Conservation (phyloP, 768 basidiomycete genomes). For the Termitomyces titanicus region DNA sequence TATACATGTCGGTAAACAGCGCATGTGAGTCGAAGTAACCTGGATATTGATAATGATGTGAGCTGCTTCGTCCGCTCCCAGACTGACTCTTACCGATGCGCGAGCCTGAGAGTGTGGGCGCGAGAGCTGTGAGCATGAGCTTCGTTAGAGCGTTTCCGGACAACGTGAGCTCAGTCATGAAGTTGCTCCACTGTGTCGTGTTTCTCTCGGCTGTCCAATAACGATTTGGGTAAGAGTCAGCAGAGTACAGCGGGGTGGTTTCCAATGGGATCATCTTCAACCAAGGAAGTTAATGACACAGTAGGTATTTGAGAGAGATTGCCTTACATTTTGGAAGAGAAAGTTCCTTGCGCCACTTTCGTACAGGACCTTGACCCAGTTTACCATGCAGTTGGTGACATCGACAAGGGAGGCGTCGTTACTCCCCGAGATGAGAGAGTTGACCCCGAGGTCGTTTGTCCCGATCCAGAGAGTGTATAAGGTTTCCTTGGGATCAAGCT, state of each 20-base stretch:
- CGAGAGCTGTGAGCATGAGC: conserved; percentile 47
- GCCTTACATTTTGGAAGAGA: conserved; percentile 62
- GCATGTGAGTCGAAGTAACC: conserved; percentile 60
- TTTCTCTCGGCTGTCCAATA: conserved; percentile 51
- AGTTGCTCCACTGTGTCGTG: conserved; percentile 53
- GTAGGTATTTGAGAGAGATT: neutral
- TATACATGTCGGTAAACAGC: conserved; percentile 57
- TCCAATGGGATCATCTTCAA: conserved; percentile 56
- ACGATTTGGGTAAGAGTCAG: conserved; percentile 42
- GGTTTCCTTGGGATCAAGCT: conserved; percentile 40
- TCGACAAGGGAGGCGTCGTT: conserved; percentile 53
- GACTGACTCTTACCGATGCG: conserved; percentile 57
- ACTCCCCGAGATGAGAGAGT: conserved; percentile 50
- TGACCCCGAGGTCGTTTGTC: conserved; percentile 58
- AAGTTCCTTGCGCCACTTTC: conserved; percentile 61
- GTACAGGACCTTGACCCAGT: conserved; percentile 57
- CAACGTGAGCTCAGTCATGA: conserved; percentile 49
- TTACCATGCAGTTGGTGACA: conserved; percentile 53
- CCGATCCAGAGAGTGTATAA: conserved; percentile 69
- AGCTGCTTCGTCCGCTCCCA: neutral
- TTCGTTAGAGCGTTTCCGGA: conserved; percentile 50
- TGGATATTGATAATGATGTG: conserved; percentile 13
- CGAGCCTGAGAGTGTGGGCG: conserved; percentile 44
- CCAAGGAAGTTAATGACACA: neutral
- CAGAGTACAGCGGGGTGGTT: conserved; percentile 42